phyloP scores from a whole-genome alignment of 108 stramenopile genomes.

The Aurantiochytrium sp. region DNA sequence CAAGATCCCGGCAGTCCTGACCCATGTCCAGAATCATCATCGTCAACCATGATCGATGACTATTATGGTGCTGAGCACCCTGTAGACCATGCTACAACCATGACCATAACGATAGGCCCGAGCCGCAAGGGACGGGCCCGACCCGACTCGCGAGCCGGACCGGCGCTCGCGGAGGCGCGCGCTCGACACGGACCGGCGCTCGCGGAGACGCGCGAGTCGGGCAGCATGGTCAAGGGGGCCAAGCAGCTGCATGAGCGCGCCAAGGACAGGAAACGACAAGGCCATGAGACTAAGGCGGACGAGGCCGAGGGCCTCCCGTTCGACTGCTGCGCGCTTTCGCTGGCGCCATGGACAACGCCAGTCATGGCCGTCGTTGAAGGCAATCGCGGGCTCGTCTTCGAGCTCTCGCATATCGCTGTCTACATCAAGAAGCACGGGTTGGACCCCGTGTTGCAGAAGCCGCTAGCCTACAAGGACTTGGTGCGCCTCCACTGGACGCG shows the following conservation, averaged over 20 bases:
- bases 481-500: slow-evolving; percentile 74
- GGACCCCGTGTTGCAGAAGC: slow-evolving; percentile 74
- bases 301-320: slow-evolving; percentile 69
- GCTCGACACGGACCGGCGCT: background rate
- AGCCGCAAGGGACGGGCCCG: too few species aligned
- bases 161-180: too few species aligned
- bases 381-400: slow-evolving; percentile 79
- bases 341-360: slow-evolving; percentile 59
- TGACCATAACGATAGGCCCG: too few species aligned
- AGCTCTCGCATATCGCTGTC: slow-evolving; percentile 72
- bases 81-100: too few species aligned
- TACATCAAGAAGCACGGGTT: slow-evolving; percentile 75
- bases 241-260: background rate
- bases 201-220: background rate
- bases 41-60: too few species aligned
- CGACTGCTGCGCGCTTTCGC: slow-evolving; percentile 86
- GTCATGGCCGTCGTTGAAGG: slow-evolving; percentile 63
- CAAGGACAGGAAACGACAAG: background rate
- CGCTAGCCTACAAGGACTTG: slow-evolving; percentile 63
- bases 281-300: background rate
- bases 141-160: too few species aligned
- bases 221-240: background rate
- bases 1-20: too few species aligned
- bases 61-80: too few species aligned
- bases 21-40: too few species aligned